phyloP scores from a whole-genome alignment of 192 early-diverging fungal species.

The Allomyces javanicus region DNA sequence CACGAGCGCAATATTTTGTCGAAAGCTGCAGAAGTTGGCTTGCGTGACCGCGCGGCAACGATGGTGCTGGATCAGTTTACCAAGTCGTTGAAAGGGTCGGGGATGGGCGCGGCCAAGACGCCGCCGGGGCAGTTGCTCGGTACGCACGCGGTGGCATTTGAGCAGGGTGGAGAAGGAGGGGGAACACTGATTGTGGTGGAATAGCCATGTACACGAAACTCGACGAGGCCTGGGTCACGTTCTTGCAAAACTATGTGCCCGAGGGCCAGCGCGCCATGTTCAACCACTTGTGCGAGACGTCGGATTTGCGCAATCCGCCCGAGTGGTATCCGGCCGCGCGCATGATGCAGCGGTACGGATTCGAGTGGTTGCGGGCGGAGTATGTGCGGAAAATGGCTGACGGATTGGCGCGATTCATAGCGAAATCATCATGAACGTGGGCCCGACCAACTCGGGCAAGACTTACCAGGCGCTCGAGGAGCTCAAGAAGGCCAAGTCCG shows the following conservation, averaged over 20 bases:
- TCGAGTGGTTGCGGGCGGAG: background rate
- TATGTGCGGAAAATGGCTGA: background rate
- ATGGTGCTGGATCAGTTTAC: too few species aligned
- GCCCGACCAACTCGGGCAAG: conserved; percentile 95
- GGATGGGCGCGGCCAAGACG: too few species aligned
- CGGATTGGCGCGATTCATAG: conserved; percentile 12
- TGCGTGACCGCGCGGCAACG: too few species aligned
- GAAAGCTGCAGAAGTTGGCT: too few species aligned
- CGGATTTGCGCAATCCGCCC: conserved; percentile 55
- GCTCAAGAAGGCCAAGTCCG: conserved; percentile 34
- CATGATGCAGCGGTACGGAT: conserved; percentile 38
- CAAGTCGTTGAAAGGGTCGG: too few species aligned
- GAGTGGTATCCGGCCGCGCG: conserved; percentile 63
- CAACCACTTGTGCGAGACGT: conserved; percentile 31
- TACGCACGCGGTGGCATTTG: too few species aligned
- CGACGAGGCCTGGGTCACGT: conserved; percentile 16
- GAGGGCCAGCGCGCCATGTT: conserved; percentile 20
- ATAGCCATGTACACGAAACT: too few species aligned
- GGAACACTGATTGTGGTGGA: too few species aligned
- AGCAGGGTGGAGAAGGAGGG: too few species aligned
- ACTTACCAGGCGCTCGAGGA: conserved; percentile 69
- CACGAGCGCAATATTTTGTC: too few species aligned
- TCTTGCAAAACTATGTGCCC: conserved; percentile 12
- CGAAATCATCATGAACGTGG: conserved; percentile 79
- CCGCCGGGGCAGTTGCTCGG: too few species aligned